phyloP scores from a whole-genome alignment of 257 asterid genomes.

The Henckelia pumila region DNA sequence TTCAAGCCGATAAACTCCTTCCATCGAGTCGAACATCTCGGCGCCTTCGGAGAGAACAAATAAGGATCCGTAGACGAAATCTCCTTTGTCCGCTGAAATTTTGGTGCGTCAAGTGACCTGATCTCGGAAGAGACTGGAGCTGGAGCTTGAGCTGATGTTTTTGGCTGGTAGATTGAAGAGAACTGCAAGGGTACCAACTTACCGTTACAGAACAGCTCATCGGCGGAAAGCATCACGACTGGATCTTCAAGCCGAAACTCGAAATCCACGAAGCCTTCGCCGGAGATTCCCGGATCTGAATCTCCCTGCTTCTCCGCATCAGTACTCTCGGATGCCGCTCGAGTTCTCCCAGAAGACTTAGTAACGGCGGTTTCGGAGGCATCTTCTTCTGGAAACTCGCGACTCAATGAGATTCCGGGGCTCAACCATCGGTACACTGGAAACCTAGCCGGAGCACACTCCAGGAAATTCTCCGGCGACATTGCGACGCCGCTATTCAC shows the following conservation, averaged over 20 bases:
- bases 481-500: constrained; percentile 20
- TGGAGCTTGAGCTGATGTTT: background rate
- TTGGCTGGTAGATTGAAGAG: constrained; percentile 21
- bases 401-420: constrained; percentile 24
- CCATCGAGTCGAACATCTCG: constrained; percentile 46
- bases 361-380: background rate
- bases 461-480: constrained; percentile 28
- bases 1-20: constrained; percentile 43
- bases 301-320: constrained; percentile 5
- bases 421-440: constrained; percentile 23
- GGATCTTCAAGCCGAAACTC: constrained; percentile 44
- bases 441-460: constrained; percentile 25
- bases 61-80: constrained; percentile 28
- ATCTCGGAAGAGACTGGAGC: too few relatives aligned
- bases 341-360: background rate
- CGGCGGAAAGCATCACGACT: constrained; percentile 44
- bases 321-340: constrained; percentile 5
- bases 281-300: constrained; percentile 27
- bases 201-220: constrained; percentile 47
- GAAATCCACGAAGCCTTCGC: constrained; percentile 32
- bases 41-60: constrained; percentile 45
- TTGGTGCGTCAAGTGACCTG: constrained; percentile 14
- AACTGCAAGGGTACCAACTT: constrained; percentile 37
- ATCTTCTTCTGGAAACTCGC: constrained; percentile 32
- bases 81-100: constrained; percentile 27